Conservation (phyloP, 179 eudicot genomes). For the Silene noctiflora region DNA sequence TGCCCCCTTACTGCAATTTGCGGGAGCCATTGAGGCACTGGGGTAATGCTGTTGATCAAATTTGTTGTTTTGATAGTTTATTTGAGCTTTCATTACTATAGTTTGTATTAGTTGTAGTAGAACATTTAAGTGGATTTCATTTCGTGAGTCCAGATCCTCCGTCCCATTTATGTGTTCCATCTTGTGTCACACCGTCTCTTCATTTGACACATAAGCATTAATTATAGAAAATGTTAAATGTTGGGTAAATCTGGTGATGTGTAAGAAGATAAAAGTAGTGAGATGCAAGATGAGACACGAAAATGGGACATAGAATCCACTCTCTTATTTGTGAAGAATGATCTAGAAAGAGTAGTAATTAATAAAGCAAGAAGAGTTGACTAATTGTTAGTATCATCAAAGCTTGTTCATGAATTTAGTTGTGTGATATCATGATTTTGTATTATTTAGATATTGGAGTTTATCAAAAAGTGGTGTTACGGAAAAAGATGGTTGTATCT, state of each 20-base stretch:
- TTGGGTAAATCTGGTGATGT: no score
- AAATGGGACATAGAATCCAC: no score
- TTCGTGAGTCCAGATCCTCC: background rate
- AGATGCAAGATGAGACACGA: no score
- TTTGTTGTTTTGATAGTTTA: background rate
- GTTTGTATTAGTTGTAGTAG: background rate
- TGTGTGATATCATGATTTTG: constrained; percentile 11
- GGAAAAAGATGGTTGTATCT: constrained; percentile 17
- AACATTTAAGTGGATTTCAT: background rate
- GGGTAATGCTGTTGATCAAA: no score
- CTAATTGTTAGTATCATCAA: constrained; percentile 10
- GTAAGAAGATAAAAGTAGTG: no score
- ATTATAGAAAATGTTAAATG: no score
- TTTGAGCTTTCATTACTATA: background rate
- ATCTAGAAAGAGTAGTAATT: background rate
- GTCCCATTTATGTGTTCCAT: no score
- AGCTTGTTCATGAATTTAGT: constrained; percentile 3
- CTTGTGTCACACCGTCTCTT: no score
- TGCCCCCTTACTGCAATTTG: no score
- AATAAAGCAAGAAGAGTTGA: constrained; percentile 13
- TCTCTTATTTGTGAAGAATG: background rate
- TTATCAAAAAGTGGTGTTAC: constrained; percentile 6
- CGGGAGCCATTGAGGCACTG: no score
- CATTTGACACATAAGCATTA: no score
- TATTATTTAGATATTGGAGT: background rate